Conservation (phyloP, 306 rosid genomes). For the Malus sieversii region DNA sequence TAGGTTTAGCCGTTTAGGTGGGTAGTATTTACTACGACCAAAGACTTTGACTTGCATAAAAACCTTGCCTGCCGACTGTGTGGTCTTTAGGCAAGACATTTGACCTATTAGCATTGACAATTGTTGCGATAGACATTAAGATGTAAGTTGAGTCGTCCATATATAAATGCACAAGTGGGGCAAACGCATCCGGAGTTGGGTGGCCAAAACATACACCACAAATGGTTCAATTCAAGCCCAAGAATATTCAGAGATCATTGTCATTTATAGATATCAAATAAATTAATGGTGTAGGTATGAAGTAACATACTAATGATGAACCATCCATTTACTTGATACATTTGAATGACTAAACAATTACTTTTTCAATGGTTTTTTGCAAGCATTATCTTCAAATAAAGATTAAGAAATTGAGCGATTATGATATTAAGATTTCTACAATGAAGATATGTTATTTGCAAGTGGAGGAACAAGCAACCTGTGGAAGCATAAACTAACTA, state of each 20-base stretch:
- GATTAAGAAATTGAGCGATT: too few relatives aligned
- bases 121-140: not conserved
- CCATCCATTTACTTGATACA: not conserved
- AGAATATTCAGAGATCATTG: too few relatives aligned
- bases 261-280: not conserved
- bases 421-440: too few relatives aligned
- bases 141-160: not conserved
- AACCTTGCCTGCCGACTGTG: not conserved
- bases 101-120: not conserved
- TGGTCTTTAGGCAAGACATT: not conserved
- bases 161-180: not conserved
- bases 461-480: not conserved
- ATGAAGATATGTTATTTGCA: not conserved
- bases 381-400: too few relatives aligned
- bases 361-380: too few relatives aligned
- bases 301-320: too few relatives aligned
- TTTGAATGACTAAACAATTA: too few relatives aligned
- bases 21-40: not conserved
- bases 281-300: too few relatives aligned
- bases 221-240: not conserved
- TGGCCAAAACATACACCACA: not conserved
- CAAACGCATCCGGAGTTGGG: not conserved
- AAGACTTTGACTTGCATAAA: not conserved
- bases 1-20: not conserved
- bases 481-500: too few relatives aligned